Evolutionary conservation across 169 alveolate species (phyloP).

Genomic region (Babesia gibsoni): DNA sequence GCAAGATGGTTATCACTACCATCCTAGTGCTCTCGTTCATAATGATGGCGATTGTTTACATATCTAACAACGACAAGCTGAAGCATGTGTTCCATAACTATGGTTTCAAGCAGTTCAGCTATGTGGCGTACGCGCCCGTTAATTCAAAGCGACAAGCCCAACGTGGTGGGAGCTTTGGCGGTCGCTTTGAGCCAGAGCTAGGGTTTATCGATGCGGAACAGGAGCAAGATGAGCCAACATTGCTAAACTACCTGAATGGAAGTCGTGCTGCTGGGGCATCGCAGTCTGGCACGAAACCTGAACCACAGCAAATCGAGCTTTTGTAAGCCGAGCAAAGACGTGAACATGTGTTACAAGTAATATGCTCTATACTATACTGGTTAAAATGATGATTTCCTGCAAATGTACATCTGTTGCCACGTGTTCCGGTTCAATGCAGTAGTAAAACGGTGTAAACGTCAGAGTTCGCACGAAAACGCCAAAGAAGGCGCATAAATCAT

Average conservation of each 20-base stretch:
- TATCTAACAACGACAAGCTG: slow-evolving; percentile 47
- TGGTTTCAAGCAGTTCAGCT: slow-evolving; percentile 68
- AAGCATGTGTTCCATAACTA: slow-evolving; percentile 60
- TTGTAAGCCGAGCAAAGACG: background rate
- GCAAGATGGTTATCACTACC: slow-evolving; percentile 45
- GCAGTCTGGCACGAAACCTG: background rate
- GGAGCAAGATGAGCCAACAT: slow-evolving; percentile 79
- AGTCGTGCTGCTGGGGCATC: background rate
- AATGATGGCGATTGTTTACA: slow-evolving; percentile 50
- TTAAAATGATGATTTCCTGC: background rate
- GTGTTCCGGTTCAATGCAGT: background rate
- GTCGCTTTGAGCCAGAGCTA: slow-evolving; percentile 76
- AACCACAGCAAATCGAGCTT: slow-evolving; percentile 47
- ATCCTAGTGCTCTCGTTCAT: slow-evolving; percentile 42
- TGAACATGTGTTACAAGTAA: background rate
- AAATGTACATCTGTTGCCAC: background rate
- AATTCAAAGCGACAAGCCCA: slow-evolving; percentile 52
- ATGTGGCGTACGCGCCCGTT: slow-evolving; percentile 70
- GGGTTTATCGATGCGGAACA: slow-evolving; percentile 80
- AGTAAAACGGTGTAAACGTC: too few species aligned
- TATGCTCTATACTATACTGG: too few species aligned
- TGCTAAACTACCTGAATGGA: slow-evolving; percentile 56
- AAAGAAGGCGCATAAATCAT: too few species aligned
- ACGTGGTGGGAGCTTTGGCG: slow-evolving; percentile 36
- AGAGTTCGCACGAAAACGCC: too few species aligned